Percentiles rank a stretch among this genome's conserved stretches.
Evolutionary conservation across 1,139 yeast species (phyloP).

Genomic region (Blastobotrys petasosporus): DNA sequence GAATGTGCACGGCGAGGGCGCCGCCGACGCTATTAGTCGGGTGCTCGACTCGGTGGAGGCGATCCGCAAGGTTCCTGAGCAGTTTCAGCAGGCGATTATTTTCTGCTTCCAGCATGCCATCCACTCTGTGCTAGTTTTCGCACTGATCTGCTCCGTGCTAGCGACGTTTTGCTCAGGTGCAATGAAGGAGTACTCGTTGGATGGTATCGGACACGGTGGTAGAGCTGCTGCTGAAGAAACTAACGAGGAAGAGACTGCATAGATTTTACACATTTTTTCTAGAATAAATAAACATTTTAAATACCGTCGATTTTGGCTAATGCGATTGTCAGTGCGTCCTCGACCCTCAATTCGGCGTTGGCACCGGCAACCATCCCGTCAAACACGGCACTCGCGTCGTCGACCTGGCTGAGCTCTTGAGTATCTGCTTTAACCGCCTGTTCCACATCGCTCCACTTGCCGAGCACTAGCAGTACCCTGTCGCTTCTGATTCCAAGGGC

Average conservation of each 20-base stretch:
- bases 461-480: constrained; percentile 51
- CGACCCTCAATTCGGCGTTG: constrained; percentile 48
- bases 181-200: constrained; percentile 39
- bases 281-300: not conserved
- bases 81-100: constrained; percentile 42
- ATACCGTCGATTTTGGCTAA: constrained; percentile 40
- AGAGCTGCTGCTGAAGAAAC: not conserved
- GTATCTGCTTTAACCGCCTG: constrained; percentile 46
- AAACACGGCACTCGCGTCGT: constrained; percentile 54
- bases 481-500: constrained; percentile 4
- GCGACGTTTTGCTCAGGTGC: constrained; percentile 28
- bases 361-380: constrained; percentile 52
- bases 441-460: constrained; percentile 56
- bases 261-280: not conserved
- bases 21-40: constrained; percentile 39
- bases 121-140: constrained; percentile 48
- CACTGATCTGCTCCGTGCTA: constrained; percentile 39
- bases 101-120: constrained; percentile 47
- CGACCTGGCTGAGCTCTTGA: constrained; percentile 47
- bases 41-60: constrained; percentile 58
- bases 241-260: not conserved
- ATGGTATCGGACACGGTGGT: constrained; percentile 19
- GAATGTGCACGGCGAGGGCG: constrained; percentile 32
- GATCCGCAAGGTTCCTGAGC: constrained; percentile 46
- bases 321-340: constrained; percentile 64